Percentiles rank a stretch among this genome's conserved stretches.
phyloP scores from a whole-genome alignment of 1,139 yeast species.

The Candida sanyaensis region DNA sequence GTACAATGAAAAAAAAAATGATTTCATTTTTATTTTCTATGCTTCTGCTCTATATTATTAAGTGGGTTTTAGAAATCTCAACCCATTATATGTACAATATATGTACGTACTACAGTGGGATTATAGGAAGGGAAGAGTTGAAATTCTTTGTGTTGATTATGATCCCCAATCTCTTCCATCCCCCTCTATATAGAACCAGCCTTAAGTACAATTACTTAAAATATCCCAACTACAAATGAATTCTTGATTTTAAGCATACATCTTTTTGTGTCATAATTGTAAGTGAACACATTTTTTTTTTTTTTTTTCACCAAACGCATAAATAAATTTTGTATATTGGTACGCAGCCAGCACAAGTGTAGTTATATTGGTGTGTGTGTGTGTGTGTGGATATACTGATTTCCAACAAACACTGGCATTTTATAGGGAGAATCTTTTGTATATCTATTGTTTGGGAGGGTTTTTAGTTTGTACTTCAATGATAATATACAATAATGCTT shows the following conservation, averaged over 20 bases:
- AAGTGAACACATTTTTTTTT: background rate
- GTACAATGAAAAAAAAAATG: background rate
- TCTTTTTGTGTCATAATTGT: constrained; percentile 1
- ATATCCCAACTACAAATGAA: too few species aligned
- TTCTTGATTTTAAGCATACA: background rate
- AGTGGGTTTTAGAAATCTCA: too few species aligned
- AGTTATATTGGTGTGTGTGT: too few species aligned
- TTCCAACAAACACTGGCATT: too few species aligned
- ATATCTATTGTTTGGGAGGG: too few species aligned
- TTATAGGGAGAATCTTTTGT: too few species aligned
- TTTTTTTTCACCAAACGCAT: background rate
- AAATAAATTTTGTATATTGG: background rate
- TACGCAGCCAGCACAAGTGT: too few species aligned
- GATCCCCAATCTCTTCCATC: background rate
- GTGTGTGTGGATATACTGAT: too few species aligned
- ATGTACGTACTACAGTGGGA: background rate
- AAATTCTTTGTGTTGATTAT: background rate
- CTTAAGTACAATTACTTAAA: constrained; percentile 1
- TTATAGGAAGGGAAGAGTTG: background rate
- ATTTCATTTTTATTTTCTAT: background rate
- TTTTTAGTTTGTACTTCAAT: too few species aligned
- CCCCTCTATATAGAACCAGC: background rate
- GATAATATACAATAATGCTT: too few species aligned
- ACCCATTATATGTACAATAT: background rate
- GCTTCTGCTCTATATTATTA: background rate